Conservation (phyloP, 2,329 filamentous ascomycete species). For the Penicillium sp. region DNA sequence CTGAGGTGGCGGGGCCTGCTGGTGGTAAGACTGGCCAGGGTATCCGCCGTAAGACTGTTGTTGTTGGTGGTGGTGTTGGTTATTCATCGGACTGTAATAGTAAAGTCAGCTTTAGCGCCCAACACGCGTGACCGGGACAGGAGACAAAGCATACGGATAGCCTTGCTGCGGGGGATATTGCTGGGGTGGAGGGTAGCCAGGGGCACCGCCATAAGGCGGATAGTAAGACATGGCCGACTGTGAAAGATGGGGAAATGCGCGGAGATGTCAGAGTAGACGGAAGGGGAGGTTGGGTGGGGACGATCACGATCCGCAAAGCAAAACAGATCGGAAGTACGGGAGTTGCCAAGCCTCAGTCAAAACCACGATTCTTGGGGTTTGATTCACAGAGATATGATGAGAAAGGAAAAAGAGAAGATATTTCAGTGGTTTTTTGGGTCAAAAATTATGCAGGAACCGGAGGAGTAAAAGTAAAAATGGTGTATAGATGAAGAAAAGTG, state of each 20-base stretch:
- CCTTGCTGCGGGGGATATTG: slow-evolving; percentile 41
- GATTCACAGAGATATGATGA: neutral
- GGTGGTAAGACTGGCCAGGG: slow-evolving; percentile 41
- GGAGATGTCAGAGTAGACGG: slow-evolving; percentile 3
- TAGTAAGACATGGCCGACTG: slow-evolving; percentile 61
- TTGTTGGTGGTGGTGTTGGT: slow-evolving; percentile 25
- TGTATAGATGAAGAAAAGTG: neutral
- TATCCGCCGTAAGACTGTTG: slow-evolving; percentile 40
- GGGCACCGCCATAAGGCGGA: slow-evolving; percentile 58
- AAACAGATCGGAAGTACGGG: slow-evolving; percentile 21
- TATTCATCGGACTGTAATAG: slow-evolving; percentile 28
- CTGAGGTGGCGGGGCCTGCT: slow-evolving; percentile 42
- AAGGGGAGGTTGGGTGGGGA: slow-evolving; percentile 22
- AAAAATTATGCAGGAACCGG: slow-evolving; percentile 3
- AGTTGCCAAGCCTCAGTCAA: slow-evolving; percentile 17
- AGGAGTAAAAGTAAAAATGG: neutral
- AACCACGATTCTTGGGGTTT: neutral
- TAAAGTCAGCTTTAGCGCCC: slow-evolving; percentile 4
- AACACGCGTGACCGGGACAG: slow-evolving; percentile 1
- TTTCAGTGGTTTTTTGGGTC: neutral
- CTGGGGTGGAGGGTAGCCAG: slow-evolving; percentile 55
- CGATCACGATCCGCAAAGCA: slow-evolving; percentile 19
- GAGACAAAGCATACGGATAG: slow-evolving; percentile 38
- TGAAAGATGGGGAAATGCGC: slow-evolving; percentile 3
- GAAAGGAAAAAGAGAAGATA: neutral